Conservation (phyloP, 2,329 filamentous ascomycete species). For the Fusarium sp. region DNA sequence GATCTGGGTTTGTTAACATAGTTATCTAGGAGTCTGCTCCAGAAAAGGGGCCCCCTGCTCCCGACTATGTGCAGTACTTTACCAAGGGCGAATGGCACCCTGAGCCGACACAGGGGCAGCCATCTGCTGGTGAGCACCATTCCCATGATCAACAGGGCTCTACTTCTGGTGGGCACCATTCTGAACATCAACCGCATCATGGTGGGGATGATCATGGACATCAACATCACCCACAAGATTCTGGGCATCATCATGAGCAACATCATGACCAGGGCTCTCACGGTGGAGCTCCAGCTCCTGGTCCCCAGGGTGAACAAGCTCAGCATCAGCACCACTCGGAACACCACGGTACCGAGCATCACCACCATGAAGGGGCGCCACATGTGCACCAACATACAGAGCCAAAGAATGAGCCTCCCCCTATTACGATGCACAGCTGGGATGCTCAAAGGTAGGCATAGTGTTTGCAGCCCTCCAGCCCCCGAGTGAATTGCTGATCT, state of each 20-base stretch:
- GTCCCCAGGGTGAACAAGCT: slow-evolving; percentile 51
- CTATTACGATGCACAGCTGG: slow-evolving; percentile 56
- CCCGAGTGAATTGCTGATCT: slow-evolving; percentile 19
- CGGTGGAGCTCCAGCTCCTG: slow-evolving; percentile 26
- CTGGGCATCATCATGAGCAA: slow-evolving; percentile 23
- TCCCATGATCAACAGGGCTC: slow-evolving; percentile 41
- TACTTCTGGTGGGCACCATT: slow-evolving; percentile 25
- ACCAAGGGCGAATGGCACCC: slow-evolving; percentile 65
- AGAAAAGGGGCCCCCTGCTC: slow-evolving; percentile 20
- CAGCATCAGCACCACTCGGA: slow-evolving; percentile 51
- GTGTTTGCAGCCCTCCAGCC: background rate
- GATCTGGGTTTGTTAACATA: slow-evolving; percentile 10
- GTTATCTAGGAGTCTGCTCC: slow-evolving; percentile 32
- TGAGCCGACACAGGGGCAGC: slow-evolving; percentile 28
- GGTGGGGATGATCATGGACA: slow-evolving; percentile 3
- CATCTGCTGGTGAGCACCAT: slow-evolving; percentile 41
- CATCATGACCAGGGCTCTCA: slow-evolving; percentile 33
- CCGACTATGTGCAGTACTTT: slow-evolving; percentile 63
- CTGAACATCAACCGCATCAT: slow-evolving; percentile 23
- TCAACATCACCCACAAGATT: slow-evolving; percentile 29
- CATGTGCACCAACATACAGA: slow-evolving; percentile 35
- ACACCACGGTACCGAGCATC: slow-evolving; percentile 41
- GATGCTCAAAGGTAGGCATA: slow-evolving; percentile 65
- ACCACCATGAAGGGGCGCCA: slow-evolving; percentile 27
- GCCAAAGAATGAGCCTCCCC: slow-evolving; percentile 38